Base-by-base conservation (phyloP, 106 monocot species). In the Ottelia alismoides region DNA sequence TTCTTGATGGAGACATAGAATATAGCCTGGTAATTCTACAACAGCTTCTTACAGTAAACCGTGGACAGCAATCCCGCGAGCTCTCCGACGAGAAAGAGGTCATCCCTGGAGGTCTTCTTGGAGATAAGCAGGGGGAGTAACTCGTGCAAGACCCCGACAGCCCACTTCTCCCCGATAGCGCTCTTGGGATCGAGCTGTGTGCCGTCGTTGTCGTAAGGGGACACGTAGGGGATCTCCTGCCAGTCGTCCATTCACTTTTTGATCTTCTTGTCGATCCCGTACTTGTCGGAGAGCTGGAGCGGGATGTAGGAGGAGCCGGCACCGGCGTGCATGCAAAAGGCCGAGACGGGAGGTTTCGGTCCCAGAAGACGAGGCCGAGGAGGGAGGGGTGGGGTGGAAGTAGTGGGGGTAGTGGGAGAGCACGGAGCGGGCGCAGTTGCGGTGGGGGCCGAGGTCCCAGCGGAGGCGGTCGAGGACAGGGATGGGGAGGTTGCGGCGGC, bases 61-160 rank as follows among this genome's bases (percentile, higher is more conserved):
- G 20, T 58, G 56, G 63, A 90, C 49, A 32, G 82, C 74, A 12
- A 99, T n/a, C n/a, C n/a, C n/a, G n/a, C 35, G 25, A 59, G 65
- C 59, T 78, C 28, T 9, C 70, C 79, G 0, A 99, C 60, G 29
- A 77, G 49, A 20, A 77, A 21, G 70, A 90, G 58, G 27, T 71
- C 74, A 27, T 76, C 79, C 76, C 66, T 79, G 60, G 79, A 82
- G 3, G 69, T 86, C 72, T 99, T 99, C 82, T 83, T 99, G 16
- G 65, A 40, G 11, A 90, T 52, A 10, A 77, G 46, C 49, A 99
- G 53, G 32, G 56, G 67, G 11, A 90, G 64, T 1, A 82, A 47
- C 74, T 98, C 98, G 27, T 90, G 90, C 25, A 99, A 45, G 64
- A 86, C 65, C 23, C 74, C 98, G n/a, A 90, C 90, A n/a, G 65